Conservation (phyloP, 2,329 filamentous ascomycete species). For the Diaporthe sp. region DNA sequence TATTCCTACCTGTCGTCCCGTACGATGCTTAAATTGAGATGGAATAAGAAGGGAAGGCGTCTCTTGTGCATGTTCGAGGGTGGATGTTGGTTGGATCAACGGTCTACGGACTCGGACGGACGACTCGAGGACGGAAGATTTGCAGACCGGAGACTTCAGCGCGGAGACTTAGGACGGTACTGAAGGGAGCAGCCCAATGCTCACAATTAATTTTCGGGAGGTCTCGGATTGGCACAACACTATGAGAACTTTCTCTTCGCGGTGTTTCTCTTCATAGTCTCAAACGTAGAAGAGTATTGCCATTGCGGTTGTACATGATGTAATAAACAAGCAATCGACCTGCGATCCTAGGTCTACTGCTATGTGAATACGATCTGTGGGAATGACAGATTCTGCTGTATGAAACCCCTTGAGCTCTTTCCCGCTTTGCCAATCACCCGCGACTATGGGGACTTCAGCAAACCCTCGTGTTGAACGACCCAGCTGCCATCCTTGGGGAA, state of each 20-base stretch:
- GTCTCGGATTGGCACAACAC: too few relatives aligned
- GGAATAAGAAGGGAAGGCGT: too few relatives aligned
- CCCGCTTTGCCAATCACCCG: too few relatives aligned
- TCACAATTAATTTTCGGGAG: not conserved
- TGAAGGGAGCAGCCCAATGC: not conserved
- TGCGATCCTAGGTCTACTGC: not conserved
- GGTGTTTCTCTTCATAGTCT: too few relatives aligned
- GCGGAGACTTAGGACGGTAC: not conserved
- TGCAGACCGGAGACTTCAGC: not conserved
- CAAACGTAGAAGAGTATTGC: too few relatives aligned
- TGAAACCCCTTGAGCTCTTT: not conserved
- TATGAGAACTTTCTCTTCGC: too few relatives aligned
- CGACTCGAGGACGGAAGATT: not conserved
- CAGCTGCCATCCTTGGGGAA: constrained; percentile 13
- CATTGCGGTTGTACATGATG: too few relatives aligned
- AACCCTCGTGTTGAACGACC: not conserved
- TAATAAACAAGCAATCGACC: not conserved
- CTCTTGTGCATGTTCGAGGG: too few relatives aligned
- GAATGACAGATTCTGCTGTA: fast-evolving
- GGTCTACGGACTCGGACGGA: not conserved
- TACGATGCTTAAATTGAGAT: too few relatives aligned
- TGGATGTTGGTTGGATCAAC: too few relatives aligned
- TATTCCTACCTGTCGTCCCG: too few relatives aligned
- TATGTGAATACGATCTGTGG: too few relatives aligned
- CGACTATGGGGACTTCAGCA: not conserved